Conservation (phyloP, 2,329 filamentous ascomycete genomes). For the Fusarium domesticum region DNA sequence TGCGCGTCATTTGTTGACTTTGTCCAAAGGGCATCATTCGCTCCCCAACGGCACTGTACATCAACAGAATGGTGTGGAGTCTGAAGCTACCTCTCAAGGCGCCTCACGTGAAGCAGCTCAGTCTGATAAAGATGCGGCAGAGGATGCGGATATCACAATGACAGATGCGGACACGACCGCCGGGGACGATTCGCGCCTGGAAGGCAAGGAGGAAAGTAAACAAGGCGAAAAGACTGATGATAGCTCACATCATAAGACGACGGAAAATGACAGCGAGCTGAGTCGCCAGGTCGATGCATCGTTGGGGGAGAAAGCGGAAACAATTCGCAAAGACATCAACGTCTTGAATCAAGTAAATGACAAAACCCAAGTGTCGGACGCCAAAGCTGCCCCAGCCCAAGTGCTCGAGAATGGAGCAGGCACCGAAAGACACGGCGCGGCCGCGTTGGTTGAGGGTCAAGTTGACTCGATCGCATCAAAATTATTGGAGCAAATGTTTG, state of each 20-base stretch:
- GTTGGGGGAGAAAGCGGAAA: not conserved
- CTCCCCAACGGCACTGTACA: conserved; percentile 25
- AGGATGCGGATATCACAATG: conserved; percentile 33
- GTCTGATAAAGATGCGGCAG: conserved; percentile 12
- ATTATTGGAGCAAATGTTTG: conserved; percentile 46
- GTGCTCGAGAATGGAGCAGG: conserved; percentile 3
- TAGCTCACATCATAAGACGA: conserved; percentile 4
- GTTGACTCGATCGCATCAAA: conserved; percentile 7
- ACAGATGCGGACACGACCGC: conserved; percentile 25
- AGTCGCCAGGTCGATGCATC: not conserved
- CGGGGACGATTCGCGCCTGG: conserved; percentile 19
- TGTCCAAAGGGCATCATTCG: conserved; percentile 22
- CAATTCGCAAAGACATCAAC: conserved; percentile 6
- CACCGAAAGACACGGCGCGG: conserved; percentile 5
- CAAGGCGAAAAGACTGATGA: conserved; percentile 7
- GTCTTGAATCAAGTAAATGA: not conserved
- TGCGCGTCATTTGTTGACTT: conserved; percentile 35
- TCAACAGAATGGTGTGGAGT: conserved; percentile 12
- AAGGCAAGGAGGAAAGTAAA: conserved; percentile 9
- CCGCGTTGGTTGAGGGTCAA: conserved; percentile 8
- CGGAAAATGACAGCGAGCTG: conserved; percentile 9
- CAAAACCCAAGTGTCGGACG: conserved; percentile 1
- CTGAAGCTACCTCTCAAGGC: conserved; percentile 4
- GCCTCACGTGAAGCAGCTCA: conserved; percentile 4
- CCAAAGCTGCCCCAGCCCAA: not conserved